Evolutionary conservation across 2,329 filamentous ascomycete species (phyloP), one percentile per base, ranked within the genome.

Genomic region (Sphaceloma murrayae): DNA sequence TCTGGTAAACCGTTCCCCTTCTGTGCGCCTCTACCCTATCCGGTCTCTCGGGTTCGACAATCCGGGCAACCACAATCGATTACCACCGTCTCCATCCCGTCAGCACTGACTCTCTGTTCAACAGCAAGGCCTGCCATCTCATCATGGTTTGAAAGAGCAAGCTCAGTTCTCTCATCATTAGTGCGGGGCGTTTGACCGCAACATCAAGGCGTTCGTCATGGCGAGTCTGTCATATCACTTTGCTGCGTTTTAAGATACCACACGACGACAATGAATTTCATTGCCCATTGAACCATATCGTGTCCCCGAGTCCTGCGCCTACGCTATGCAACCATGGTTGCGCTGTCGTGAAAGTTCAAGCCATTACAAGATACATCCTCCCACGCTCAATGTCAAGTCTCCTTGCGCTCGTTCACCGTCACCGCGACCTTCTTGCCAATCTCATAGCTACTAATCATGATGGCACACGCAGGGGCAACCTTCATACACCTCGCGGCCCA

Each of bases 381-480:
- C 24, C 24, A 29, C 4, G 19, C 24, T 3, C 2, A 6, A 10
- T 14, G n/a, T 11, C 13, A 2, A n/a, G 6, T 14, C 19, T 53
- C 52, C 30, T 43, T 65, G 53, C 67, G 67, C 54, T 78, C 72
- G 52, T 96, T 95, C 39, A 85, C 77, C 8, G 75, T 73, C 44
- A 78, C 73, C 24, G 93, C 93, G 60, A 83, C 80, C 62, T 84
- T 81, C 72, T 98, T 98, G 40, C 91, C 88, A 27, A 96, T 76
- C 63, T 98, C 91, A 62, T 96, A 98, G 59, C 82, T 94, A 60
- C 85, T 93, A 59, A 98, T 96, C 91, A 98, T 98, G 60, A 98
- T 96, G 19, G 91, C 91, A 64, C 91, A 98, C 0, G 89, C 86
- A 1, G 91, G 91, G 1, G 91, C 89, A 4, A 98, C 88, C 62